phyloP scores from a whole-genome alignment of 345 rosid genomes.

The Murraya koenigii region DNA sequence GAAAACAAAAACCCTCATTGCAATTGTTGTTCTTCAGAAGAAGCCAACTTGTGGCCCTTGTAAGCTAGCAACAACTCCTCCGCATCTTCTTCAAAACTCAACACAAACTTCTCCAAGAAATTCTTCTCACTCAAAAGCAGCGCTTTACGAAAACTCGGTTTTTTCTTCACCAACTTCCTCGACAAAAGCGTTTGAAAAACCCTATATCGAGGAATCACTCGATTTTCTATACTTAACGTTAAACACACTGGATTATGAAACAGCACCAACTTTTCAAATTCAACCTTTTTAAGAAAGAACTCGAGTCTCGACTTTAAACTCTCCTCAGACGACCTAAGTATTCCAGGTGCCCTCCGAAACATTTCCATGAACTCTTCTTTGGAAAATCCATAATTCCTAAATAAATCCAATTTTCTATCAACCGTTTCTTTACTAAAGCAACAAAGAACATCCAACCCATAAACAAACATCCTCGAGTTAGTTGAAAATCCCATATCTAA shows the following conservation, averaged over 20 bases:
- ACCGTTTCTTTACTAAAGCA: constrained; percentile 22
- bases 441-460: constrained; percentile 27
- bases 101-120: constrained; percentile 31
- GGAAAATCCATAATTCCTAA: constrained; percentile 31
- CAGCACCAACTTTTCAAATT: constrained; percentile 24
- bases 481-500: constrained; percentile 31
- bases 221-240: constrained; percentile 30
- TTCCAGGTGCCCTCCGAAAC: constrained; percentile 29
- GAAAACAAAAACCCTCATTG: background rate
- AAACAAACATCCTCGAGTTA: constrained; percentile 39
- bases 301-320: constrained; percentile 31
- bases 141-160: constrained; percentile 12
- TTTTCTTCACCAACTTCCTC: constrained; percentile 29
- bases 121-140: constrained; percentile 11
- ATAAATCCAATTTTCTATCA: constrained; percentile 24
- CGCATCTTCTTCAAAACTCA: constrained; percentile 25
- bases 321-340: constrained; percentile 27
- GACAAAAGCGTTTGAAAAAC: constrained; percentile 35
- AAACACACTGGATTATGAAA: constrained; percentile 19
- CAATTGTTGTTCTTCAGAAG: background rate
- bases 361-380: constrained; percentile 22
- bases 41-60: constrained; percentile 17
- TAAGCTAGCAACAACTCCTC: constrained; percentile 37
- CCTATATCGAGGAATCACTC: constrained; percentile 36
- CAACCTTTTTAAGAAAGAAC: constrained; percentile 25